Evolutionary conservation across 1,284 basidiomycete genomes (phyloP), one percentile per base, ranked within the genome.

Genomic region (Waitea zeae): DNA sequence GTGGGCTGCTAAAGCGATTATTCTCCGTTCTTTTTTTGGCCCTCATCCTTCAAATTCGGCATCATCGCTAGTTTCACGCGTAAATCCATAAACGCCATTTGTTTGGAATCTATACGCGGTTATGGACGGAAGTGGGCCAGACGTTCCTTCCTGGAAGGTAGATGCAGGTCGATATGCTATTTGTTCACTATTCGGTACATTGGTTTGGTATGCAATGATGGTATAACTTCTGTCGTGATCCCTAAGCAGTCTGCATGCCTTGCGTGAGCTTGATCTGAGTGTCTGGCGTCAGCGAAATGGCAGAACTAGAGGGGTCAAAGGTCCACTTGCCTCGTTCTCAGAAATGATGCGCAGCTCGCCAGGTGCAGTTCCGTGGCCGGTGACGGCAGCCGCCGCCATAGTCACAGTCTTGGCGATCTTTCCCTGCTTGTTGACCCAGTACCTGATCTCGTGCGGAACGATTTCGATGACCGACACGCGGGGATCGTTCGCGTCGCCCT

Each of bases 401-500:
- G 79, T 61, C 17, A 64, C 49, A 0, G 60, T 51, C 33, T 64
- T 64, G 1, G 61, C 58, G 38, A 74, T 39, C 19, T 50, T 43
- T 6, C 61, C 60, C 36, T 58, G 56, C 24, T 59, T 64, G 15
- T 66, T 58, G 41, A 77, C 53, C 74, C 76, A 89, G 49, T 86
- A 88, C 38, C 73, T 67, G 42, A 90, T 76, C 55, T 87, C 83
- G 17, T 76, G 65, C 0, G 89, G 86, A 34, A 78, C 53, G 30
- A 95, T 72, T 50, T 89, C 73, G 44, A 95, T 80, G 27, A 88
- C 50, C 1, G 74, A 67, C 3, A 95, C 70, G 18, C 90, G 70
- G 1, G 87, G 84, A 44, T 95, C 90, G 38, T 68, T 62, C 36
- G 67, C 65, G 47, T 81, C 70, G 20, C 89, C 89, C 41, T 75